Evolutionary conservation across 306 rosid species (phyloP), one percentile per base, ranked within the genome.

Genomic region (Dicorynia guianensis): DNA sequence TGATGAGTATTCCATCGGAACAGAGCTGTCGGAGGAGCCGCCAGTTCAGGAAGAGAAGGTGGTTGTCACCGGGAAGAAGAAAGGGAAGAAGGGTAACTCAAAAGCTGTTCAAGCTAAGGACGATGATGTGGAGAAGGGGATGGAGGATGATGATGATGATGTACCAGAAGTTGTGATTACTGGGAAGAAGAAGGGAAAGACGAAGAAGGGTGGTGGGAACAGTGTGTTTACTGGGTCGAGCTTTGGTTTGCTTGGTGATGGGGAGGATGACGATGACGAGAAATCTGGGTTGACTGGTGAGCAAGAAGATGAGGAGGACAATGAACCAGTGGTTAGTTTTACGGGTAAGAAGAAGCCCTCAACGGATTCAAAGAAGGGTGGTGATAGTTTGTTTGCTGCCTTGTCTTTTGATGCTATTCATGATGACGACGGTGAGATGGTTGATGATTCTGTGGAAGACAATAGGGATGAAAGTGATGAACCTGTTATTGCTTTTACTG

Each of bases 151-250:
- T 2, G 90, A 63, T 1, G 93, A 87, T 30, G 90, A 76, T 72
- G 85, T 67, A 35, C 58, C 85, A 5, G 90, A 86, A 52, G 77
- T 80, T 74, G 92, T 71, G 4, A 76, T 95, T 67, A 62, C 85
- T n/a, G 99, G 96, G 82, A 93, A 91, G 86, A 87, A 87, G 87
- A 89, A 90, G 81, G 93, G 94, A 9, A 91, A 85, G 71, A 81
- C 85, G 18, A 92, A 95, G 70, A 92, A 90, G 75, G 91, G 93
- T 63, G 85, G 92, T 18, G 90, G 90, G 43, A 87, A 64, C 6
- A 81, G 89, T 67, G 80, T 13, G 68, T 80, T 88, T 62, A 11
- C 78, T 81, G 62, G 86, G 0, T 80, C 93, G 2, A 43, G 86
- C 18, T 92, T 90, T 74, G 89, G 89, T 67, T 81, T 92, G 76